Evolutionary conservation across 371 early-diverging fungal genomes (phyloP), one percentile per base, ranked within the genome.

Genomic region (Apophysomyces ossiformis): DNA sequence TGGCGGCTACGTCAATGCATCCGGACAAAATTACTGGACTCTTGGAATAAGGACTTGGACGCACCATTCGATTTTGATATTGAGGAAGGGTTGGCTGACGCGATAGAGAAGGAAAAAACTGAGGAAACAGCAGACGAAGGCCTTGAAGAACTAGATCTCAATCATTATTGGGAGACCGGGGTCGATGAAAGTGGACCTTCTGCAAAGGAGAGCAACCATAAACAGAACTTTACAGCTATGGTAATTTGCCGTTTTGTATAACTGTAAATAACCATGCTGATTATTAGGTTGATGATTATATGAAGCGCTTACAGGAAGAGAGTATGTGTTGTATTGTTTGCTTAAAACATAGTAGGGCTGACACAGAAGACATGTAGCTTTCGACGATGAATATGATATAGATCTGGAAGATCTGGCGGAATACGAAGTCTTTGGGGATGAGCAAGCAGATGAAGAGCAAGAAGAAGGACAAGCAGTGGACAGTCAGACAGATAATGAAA

Each of bases 251-350:
- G 5, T 21, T 50, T 21, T 21, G 4, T 21, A 50, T 8, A 7
- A 21, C 21, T 7, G 21, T 50, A 50, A 50, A n/a, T 8, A 58
- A 32, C 44, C 60, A 58, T 36, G 35, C 2, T 54, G 56, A 0
- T 63, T 57, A 35, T 56, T 64, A 41, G 18, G 73, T 66, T 7
- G 70, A 73, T 57, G 65, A 73, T 7, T 73, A 69, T 26, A 73
- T 73, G 45, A 62, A 54, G 8, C 60, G 62, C 35, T 18, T 69
- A 5, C 59, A 54, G 38, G 57, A 60, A 1, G 50, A 37, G 9
- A 61, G 58, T 41, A 57, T 36, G 41, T 57, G n/a, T n/a, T 21
- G 16, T 47, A 16, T 37, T 1, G 11, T 15, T 45, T 9, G 37
- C 13, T 9, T 18, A 8, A 37, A 7, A 12, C 15, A 36, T 39